phyloP scores from a whole-genome alignment of 768 basidiomycete species.

The Russula lepida region DNA sequence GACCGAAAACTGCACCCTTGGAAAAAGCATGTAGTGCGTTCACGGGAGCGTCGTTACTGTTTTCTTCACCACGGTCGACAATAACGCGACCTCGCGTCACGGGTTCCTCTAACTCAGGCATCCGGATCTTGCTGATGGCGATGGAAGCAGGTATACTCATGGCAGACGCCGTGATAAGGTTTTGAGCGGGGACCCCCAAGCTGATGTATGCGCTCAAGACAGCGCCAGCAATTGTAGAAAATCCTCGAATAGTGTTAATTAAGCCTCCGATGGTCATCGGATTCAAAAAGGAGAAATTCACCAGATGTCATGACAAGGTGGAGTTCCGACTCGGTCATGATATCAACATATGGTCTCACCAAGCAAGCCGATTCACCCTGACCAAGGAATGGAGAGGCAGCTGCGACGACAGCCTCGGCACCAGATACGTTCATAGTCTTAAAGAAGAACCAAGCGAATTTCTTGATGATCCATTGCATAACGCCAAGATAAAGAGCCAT shows the following conservation, averaged over 20 bases:
- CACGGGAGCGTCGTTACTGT: constrained; percentile 43
- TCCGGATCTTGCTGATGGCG: constrained; percentile 80
- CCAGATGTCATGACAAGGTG: constrained; percentile 86
- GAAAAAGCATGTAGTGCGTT: constrained; percentile 89
- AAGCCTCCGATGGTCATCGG: background rate
- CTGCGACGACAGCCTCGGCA: constrained; percentile 87
- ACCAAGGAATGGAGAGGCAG: constrained; percentile 87
- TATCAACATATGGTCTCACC: constrained; percentile 74
- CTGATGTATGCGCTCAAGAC: constrained; percentile 78
- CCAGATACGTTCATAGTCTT: constrained; percentile 89
- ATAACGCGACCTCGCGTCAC: constrained; percentile 75
- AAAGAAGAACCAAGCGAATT: constrained; percentile 94
- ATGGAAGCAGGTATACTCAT: constrained; percentile 96
- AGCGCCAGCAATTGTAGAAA: constrained; percentile 89
- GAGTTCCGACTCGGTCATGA: constrained; percentile 79
- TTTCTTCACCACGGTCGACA: constrained; percentile 66
- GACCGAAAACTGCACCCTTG: constrained; percentile 74
- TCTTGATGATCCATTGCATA: constrained; percentile 88
- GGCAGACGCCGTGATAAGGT: constrained; percentile 79
- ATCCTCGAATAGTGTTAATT: constrained; percentile 33
- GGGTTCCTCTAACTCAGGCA: constrained; percentile 79
- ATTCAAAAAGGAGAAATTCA: constrained; percentile 16
- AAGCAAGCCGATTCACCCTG: constrained; percentile 86
- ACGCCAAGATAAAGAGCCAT: constrained; percentile 87
- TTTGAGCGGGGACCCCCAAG: constrained; percentile 70